Base-by-base conservation (phyloP, 2,329 filamentous ascomycete species). In the Colletotrichum karsti region DNA sequence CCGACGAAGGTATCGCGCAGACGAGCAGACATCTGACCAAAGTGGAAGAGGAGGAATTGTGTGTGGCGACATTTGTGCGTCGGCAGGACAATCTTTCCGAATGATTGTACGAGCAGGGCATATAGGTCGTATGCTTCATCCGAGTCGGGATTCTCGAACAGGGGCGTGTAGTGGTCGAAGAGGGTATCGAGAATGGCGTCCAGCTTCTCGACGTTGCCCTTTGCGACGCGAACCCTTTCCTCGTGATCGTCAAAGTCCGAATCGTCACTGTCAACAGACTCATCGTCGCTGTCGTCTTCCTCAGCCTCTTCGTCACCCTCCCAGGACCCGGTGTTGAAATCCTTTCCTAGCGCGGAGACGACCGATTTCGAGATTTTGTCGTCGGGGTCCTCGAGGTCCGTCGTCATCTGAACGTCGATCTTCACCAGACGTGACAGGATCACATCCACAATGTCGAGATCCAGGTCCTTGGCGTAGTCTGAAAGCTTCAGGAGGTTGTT, bases 31-130 rank as follows among this genome's bases (percentile, higher is more conserved):
- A 88, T 88, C 79, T 99, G 95, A 15, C 93, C 93, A 77, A 97
- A 98, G 80, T 98, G 95, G 80, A 99, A 99, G 56, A 98, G 87
- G 53, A 99, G 88, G 74, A 98, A 99, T 75, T 99, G 96, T 0
- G 94, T 94, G 78, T 98, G 95, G 35, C 96, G 91, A 24, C 94
- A 97, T 72, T 94, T 93, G 77, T 96, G 94, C 13, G 94, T 97
- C 4, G 95, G 94, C 30, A 99, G 87, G 67, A 99, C 94, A 74
- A 94, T 93, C 76, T 89, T 92, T 69, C 91, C 89, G 75, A 99
- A 99, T 77, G 97, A 94, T 54, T 91, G 88, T 28, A 98, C 85
- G 41, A 99, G 86, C 62, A 93, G 90, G 59, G 93, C 91, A 73
- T 97, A 93, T 55, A 90, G 89, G 63, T 91, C 89, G 71, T 92